Evolutionary conservation across 192 early-diverging fungal genomes (phyloP).

Genomic region (Rhizophagus clarus): DNA sequence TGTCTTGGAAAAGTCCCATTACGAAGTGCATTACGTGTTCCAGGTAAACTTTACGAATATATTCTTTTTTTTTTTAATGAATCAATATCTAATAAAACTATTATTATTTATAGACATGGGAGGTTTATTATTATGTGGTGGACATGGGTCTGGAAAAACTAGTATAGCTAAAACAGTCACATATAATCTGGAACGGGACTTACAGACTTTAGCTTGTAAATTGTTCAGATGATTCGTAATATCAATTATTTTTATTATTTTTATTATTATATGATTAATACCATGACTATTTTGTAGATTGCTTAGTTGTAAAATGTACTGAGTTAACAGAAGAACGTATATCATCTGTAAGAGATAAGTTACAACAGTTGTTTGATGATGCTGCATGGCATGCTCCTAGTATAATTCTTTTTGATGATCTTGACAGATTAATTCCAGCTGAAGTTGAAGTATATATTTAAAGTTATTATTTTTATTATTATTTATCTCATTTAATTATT

Average conservation of each 20-base stretch:
- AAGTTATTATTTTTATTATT: too few relatives aligned
- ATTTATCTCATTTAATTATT: background rate
- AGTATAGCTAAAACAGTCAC: constrained; percentile 59
- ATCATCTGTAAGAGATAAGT: constrained; percentile 58
- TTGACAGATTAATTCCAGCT: constrained; percentile 73
- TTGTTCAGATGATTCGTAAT: constrained; percentile 35
- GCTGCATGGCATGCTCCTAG: constrained; percentile 74
- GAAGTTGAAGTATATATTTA: constrained; percentile 64
- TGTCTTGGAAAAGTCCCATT: constrained; percentile 18
- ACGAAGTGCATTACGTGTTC: constrained; percentile 19
- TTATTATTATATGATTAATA: background rate
- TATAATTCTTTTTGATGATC: constrained; percentile 73
- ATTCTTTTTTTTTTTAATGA: background rate
- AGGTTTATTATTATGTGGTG: constrained; percentile 69
- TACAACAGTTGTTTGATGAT: constrained; percentile 62
- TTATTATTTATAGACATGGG: constrained; percentile 36
- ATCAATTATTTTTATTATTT: constrained; percentile 32
- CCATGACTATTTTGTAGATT: constrained; percentile 43
- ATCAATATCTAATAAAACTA: background rate
- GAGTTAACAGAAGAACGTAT: constrained; percentile 61
- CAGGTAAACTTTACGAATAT: constrained; percentile 30
- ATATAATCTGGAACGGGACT: constrained; percentile 40
- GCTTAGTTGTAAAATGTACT: constrained; percentile 55
- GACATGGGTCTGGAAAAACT: constrained; percentile 78
- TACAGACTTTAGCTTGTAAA: constrained; percentile 51